Evolutionary conservation across 352 stramenopile species (phyloP).

Genomic region (Elongisporangium undulatum): DNA sequence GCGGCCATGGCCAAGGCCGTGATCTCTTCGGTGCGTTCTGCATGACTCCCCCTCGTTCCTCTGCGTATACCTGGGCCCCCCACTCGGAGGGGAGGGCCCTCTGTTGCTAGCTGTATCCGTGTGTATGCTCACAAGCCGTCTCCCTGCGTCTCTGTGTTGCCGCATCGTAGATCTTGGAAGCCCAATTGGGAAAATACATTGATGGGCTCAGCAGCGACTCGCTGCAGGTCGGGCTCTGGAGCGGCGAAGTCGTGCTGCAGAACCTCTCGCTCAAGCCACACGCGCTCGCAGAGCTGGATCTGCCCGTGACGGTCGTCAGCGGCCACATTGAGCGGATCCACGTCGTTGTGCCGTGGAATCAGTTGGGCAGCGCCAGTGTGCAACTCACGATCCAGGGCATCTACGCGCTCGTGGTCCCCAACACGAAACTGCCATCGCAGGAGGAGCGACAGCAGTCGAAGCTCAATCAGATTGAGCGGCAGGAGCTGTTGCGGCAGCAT

Average conservation of each 20-base stretch:
- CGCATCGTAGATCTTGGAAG: conserved; percentile 58
- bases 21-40: conserved; percentile 50
- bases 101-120: not conserved
- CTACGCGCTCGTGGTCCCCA: conserved; percentile 62
- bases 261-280: conserved; percentile 76
- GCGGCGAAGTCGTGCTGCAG: conserved; percentile 69
- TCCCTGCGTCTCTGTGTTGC: conserved; percentile 1
- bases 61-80: too few relatives aligned
- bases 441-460: conserved; percentile 59
- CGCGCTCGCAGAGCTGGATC: conserved; percentile 66
- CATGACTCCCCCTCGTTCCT: not conserved
- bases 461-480: conserved; percentile 54
- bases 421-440: conserved; percentile 36
- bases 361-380: conserved; percentile 72
- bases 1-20: conserved; percentile 61
- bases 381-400: conserved; percentile 71
- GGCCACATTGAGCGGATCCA: conserved; percentile 59
- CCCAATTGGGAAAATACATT: conserved; percentile 80
- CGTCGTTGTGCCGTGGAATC: conserved; percentile 85
- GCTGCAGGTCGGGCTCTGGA: conserved; percentile 82
- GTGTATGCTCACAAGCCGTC: not conserved
- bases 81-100: not conserved
- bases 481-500: conserved; percentile 69
- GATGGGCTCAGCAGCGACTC: conserved; percentile 73
- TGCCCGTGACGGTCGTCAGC: conserved; percentile 60